These are phyloP conservation scores for Naegleria lovaniensis DNA, from an alignment of 208 protist genomes.

Conservation along the genomic window DNA sequence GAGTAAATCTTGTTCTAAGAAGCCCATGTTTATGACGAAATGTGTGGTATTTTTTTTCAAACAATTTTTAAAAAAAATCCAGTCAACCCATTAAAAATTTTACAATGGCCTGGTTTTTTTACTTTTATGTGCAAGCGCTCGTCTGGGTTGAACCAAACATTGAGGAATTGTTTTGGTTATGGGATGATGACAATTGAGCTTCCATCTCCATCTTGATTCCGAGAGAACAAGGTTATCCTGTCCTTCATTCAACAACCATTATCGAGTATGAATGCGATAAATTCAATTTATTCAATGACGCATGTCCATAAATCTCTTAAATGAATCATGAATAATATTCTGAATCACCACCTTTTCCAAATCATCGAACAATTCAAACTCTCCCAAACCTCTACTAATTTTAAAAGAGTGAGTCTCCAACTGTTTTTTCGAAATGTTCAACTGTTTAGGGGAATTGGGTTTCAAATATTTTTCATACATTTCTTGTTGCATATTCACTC, in stretches of 20 bases:
- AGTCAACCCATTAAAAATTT: not conserved
- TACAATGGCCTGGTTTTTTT: not conserved
- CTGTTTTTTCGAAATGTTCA: not conserved
- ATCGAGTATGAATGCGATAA: no score
- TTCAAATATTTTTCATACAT: not conserved
- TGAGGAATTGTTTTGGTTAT: no score
- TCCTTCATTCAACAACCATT: no score
- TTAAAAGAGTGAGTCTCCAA: not conserved
- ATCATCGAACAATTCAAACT: not conserved
- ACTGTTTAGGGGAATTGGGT: not conserved
- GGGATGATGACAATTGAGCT: no score
- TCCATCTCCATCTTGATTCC: no score
- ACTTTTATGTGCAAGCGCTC: no score
- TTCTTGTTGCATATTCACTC: constrained; percentile 1
- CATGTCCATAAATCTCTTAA: not conserved
- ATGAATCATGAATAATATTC: not conserved
- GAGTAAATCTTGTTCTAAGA: constrained; percentile 76
- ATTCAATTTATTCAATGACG: no score
- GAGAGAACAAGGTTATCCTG: no score
- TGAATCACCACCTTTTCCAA: not conserved
- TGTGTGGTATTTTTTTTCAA: not conserved
- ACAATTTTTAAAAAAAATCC: not conserved
- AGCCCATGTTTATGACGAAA: not conserved
- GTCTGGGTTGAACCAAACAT: no score
- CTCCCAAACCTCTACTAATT: not conserved